These are phyloP conservation scores for Lecanicillium sp. DNA, from an alignment of 2,329 filamentous ascomycete species.

Conservation along the genomic window DNA sequence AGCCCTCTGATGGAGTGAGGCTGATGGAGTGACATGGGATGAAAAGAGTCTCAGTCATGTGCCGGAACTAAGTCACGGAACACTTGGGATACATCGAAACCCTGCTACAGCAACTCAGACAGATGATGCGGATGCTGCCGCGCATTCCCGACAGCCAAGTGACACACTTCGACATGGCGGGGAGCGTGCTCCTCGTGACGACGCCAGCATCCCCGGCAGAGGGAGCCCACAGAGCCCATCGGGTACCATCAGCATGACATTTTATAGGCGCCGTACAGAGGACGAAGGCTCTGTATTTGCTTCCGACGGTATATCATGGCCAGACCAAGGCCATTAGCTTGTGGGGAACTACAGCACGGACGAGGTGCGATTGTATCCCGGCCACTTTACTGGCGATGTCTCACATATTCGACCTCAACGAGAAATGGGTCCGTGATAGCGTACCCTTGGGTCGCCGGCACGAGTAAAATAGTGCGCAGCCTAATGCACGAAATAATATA, in stretches of 20 bases:
- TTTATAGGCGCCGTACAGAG: too few species aligned
- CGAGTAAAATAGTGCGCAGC: not conserved
- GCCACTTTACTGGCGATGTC: not conserved
- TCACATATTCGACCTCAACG: not conserved
- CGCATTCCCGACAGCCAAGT: not conserved
- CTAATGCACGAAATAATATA: conserved; percentile 8
- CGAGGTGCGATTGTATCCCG: not conserved
- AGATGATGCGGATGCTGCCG: conserved; percentile 8
- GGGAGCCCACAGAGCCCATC: conserved; percentile 1
- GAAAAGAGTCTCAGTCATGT: not conserved
- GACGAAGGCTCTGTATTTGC: too few species aligned
- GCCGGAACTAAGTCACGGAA: not conserved
- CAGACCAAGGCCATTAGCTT: not conserved
- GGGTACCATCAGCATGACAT: not conserved
- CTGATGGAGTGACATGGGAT: not conserved
- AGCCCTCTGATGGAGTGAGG: too few species aligned
- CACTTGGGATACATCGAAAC: not conserved
- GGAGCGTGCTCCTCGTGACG: not conserved
- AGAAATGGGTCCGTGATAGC: too few species aligned
- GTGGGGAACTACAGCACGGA: not conserved
- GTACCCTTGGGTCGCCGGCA: not conserved
- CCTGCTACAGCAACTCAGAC: not conserved
- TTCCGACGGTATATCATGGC: not conserved
- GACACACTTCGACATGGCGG: not conserved
- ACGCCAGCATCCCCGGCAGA: not conserved